These are phyloP conservation scores for Guillardia theta DNA, from an alignment of 78 protist genomes.

Conservation along the genomic window DNA sequence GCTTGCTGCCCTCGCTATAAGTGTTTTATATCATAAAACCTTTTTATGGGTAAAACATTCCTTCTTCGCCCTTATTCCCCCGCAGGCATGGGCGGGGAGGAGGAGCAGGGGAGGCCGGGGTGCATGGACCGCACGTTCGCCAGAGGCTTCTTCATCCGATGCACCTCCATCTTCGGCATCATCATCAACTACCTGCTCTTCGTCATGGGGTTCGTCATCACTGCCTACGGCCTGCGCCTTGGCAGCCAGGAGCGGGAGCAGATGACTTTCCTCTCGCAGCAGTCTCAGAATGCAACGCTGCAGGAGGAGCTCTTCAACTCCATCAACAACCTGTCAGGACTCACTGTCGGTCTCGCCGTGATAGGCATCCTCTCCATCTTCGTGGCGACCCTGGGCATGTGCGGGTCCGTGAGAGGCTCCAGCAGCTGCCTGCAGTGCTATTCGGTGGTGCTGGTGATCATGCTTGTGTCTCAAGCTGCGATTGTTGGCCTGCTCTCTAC, in stretches of 20 bases:
- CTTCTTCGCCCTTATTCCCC: too few species aligned
- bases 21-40: too few species aligned
- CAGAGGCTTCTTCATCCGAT: background rate
- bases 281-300: background rate
- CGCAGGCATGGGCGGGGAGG: too few species aligned
- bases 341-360: background rate
- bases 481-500: background rate
- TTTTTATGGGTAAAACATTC: too few species aligned
- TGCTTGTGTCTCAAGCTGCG: background rate
- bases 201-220: background rate
- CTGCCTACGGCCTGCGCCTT: background rate
- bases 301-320: background rate
- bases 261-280: background rate
- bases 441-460: background rate
- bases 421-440: background rate
- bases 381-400: background rate
- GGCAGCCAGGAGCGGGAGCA: background rate
- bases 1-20: too few species aligned
- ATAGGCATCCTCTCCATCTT: background rate
- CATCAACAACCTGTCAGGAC: background rate
- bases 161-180: background rate
- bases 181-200: background rate
- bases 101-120: too few species aligned
- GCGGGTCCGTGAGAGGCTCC: background rate
- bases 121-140: background rate